A percentile compares a stretch with the other conserved stretches of the same genome.
Evolutionary conservation across 192 early-diverging fungal genomes (phyloP).

Genomic region (Dissophora globulifera): DNA sequence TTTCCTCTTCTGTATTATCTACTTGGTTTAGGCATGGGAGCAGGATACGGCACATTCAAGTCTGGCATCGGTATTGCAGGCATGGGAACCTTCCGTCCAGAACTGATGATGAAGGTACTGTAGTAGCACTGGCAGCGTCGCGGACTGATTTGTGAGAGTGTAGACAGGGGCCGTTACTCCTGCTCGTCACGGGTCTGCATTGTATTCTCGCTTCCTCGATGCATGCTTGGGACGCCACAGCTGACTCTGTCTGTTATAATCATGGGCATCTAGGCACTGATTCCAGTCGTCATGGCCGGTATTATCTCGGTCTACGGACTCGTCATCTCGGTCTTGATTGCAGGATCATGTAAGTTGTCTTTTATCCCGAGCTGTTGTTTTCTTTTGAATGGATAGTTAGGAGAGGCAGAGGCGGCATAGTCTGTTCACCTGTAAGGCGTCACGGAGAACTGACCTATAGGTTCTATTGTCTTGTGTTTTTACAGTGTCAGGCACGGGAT

Average conservation of each 20-base stretch:
- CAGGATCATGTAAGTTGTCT: slow-evolving; percentile 76
- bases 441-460: not conserved
- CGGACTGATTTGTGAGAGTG: too few relatives aligned
- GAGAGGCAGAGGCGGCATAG: not conserved
- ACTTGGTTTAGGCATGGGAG: slow-evolving; percentile 79
- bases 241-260: slow-evolving; percentile 6
- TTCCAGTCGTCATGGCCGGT: slow-evolving; percentile 99
- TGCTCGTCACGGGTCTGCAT: too few relatives aligned
- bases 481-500: slow-evolving; percentile 26
- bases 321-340: slow-evolving; percentile 93
- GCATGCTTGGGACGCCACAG: not conserved
- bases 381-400: not conserved
- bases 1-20: not conserved
- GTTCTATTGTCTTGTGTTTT: not conserved
- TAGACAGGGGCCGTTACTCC: too few relatives aligned
- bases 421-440: too few relatives aligned
- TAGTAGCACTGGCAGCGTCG: too few relatives aligned
- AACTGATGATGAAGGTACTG: slow-evolving; percentile 86
- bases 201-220: not conserved
- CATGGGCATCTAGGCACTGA: slow-evolving; percentile 63
- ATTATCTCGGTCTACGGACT: slow-evolving; percentile 99
- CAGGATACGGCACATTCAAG: slow-evolving; percentile 98
- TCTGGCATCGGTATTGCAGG: slow-evolving; percentile 96
- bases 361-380: too few relatives aligned
- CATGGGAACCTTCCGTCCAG: slow-evolving; percentile 93